Evolutionary conservation across 805 yeast species (phyloP).

Genomic region (Scheffersomyces amazonensis): DNA sequence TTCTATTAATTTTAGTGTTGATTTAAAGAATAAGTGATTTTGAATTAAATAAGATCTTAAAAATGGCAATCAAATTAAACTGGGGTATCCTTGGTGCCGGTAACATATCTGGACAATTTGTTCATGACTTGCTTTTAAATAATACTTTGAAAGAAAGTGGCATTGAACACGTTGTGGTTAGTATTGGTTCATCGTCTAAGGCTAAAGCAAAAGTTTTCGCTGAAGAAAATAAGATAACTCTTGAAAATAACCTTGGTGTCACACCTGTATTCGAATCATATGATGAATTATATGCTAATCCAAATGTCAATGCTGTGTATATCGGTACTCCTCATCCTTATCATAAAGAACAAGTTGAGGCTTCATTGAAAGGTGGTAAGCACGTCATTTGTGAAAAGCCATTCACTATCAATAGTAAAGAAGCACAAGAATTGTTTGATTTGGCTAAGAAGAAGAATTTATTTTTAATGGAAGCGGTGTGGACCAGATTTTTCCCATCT

Average conservation of each 20-base stretch:
- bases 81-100: slow-evolving; percentile 56
- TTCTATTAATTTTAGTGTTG: not conserved
- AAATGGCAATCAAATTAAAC: slow-evolving; percentile 12
- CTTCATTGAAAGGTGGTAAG: slow-evolving; percentile 42
- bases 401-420: slow-evolving; percentile 44
- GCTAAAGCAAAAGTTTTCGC: slow-evolving; percentile 36
- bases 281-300: slow-evolving; percentile 41
- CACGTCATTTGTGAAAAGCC: slow-evolving; percentile 59
- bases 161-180: slow-evolving; percentile 29
- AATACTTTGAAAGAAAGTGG: slow-evolving; percentile 18
- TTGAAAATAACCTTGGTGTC: slow-evolving; percentile 22
- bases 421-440: slow-evolving; percentile 38
- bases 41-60: not conserved
- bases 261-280: slow-evolving; percentile 30
- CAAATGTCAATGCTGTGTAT: slow-evolving; percentile 47
- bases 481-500: slow-evolving; percentile 56
- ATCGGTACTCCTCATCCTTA: slow-evolving; percentile 54
- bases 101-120: slow-evolving; percentile 45
- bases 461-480: slow-evolving; percentile 58
- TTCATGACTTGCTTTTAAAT: slow-evolving; percentile 32
- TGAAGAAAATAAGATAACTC: slow-evolving; percentile 11
- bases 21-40: not conserved
- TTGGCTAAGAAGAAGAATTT: slow-evolving; percentile 42
- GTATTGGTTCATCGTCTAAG: slow-evolving; percentile 38
- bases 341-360: slow-evolving; percentile 45